These are phyloP conservation scores for Medicago arabica DNA, from an alignment of 306 rosid genomes.

Conservation along the genomic window DNA sequence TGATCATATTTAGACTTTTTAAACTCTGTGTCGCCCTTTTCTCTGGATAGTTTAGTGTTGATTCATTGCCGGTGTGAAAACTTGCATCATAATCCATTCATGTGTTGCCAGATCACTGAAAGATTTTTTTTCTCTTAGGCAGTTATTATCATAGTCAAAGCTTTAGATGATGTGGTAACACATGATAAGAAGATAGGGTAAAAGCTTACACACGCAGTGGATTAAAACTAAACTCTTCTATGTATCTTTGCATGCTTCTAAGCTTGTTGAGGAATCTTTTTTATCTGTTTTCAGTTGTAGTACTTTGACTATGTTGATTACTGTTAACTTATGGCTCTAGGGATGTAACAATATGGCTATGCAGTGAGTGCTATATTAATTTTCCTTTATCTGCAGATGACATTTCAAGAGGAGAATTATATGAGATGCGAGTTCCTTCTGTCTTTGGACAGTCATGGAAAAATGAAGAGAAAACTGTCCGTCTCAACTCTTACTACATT, in stretches of 20 bases:
- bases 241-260: background rate
- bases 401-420: constrained; percentile 64
- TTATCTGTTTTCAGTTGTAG: constrained; percentile 5
- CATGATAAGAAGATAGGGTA: constrained; percentile 13
- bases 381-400: constrained; percentile 57
- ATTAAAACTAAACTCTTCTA: constrained; percentile 16
- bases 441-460: constrained; percentile 64
- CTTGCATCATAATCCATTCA: constrained; percentile 28
- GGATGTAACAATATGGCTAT: constrained; percentile 9
- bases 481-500: constrained; percentile 69
- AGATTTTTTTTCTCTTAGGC: background rate
- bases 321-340: constrained; percentile 13
- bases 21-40: background rate
- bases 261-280: constrained; percentile 27
- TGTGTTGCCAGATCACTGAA: constrained; percentile 6
- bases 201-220: background rate
- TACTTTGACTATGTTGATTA: constrained; percentile 14
- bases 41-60: background rate
- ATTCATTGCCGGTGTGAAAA: constrained; percentile 14
- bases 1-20: background rate
- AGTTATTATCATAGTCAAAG: constrained; percentile 6
- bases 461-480: constrained; percentile 41
- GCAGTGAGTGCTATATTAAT: constrained; percentile 31
- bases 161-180: constrained; percentile 7
- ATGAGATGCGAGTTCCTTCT: constrained; percentile 82